phyloP scores from a whole-genome alignment of 2,329 filamentous ascomycete species.

The Coniochaeta prunicola region DNA sequence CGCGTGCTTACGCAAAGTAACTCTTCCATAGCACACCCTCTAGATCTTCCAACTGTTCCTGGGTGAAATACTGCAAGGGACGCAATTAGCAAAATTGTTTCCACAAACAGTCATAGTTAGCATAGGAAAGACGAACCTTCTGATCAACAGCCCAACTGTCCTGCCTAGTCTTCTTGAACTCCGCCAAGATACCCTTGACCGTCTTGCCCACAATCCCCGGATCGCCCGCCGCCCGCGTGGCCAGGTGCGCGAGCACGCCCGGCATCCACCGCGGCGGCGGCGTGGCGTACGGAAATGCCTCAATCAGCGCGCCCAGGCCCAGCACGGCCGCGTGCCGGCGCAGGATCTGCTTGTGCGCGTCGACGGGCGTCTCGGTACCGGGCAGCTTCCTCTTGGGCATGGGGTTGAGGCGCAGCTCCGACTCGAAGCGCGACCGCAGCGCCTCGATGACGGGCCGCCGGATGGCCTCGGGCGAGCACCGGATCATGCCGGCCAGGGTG shows the following conservation, averaged over 20 bases:
- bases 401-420: conserved; percentile 72
- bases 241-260: conserved; percentile 79
- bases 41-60: conserved; percentile 88
- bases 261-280: conserved; percentile 93
- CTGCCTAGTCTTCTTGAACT: conserved; percentile 99
- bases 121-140: conserved; percentile 59
- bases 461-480: conserved; percentile 78
- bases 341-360: conserved; percentile 70
- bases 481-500: conserved; percentile 94
- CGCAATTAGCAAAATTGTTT: conserved; percentile 11
- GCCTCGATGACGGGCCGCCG: conserved; percentile 70
- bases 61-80: conserved; percentile 62
- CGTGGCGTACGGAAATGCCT: conserved; percentile 93
- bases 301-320: conserved; percentile 81
- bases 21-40: conserved; percentile 99
- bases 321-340: conserved; percentile 84
- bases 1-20: conserved; percentile 72
- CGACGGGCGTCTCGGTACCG: conserved; percentile 62
- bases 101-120: not conserved
- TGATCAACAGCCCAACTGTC: conserved; percentile 98
- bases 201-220: conserved; percentile 91
- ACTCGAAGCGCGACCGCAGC: conserved; percentile 73
- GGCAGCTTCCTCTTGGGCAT: conserved; percentile 66
- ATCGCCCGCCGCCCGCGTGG: conserved; percentile 78
- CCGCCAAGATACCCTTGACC: conserved; percentile 86